Evolutionary conservation across 331 rosid species (phyloP), one percentile per base, ranked within the genome.

Genomic region (Quercus tomentella): DNA sequence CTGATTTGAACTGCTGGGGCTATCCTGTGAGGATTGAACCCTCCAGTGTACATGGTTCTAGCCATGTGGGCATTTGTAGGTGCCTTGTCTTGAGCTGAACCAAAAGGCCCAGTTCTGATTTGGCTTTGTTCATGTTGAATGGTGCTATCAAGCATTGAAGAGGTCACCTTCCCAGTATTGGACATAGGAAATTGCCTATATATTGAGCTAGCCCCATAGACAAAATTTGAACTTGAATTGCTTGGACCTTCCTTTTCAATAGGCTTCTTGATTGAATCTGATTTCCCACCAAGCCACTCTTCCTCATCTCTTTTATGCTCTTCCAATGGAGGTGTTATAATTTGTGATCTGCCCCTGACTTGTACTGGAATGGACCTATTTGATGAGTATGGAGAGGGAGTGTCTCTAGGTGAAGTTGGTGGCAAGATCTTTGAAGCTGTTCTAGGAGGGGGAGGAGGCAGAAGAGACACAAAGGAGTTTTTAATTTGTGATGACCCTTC

Each of bases 1-100:
- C 89, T 80, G 75, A 86, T 80, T 61, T 81, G 84, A 71, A 86
- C 87, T 3, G 89, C 84, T 5, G 87, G 89, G 70, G 87, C 89
- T 43, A 86, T 75, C 78, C 81, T 80, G 76, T 74, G 83, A 45
- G 80, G 74, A 49, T 21, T 43, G 68, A 62, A 79, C 22, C 76
- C 79, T 68, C 81, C 82, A 67, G 14, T 73, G 74, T 63, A 51
- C 85, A 70, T 65, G 51, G 35, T 63, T 76, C 82, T 31, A 2
- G 35, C 23, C 21, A 65, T 31, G 56, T 68, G 55, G 57, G 75
- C 30, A 22, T 57, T 37, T 54, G 60, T 18, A 23, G 66, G 16
- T 23, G 43, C 77, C 28, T 51, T 81, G 3, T 33, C 33, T 56
- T 74, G 65, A 78, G 51, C 21, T 28, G 74, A 67, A 60, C 67